Percentiles rank a stretch among this genome's conserved stretches.
Conservation (phyloP, 345 rosid species). For the Sisymbrium irio region DNA sequence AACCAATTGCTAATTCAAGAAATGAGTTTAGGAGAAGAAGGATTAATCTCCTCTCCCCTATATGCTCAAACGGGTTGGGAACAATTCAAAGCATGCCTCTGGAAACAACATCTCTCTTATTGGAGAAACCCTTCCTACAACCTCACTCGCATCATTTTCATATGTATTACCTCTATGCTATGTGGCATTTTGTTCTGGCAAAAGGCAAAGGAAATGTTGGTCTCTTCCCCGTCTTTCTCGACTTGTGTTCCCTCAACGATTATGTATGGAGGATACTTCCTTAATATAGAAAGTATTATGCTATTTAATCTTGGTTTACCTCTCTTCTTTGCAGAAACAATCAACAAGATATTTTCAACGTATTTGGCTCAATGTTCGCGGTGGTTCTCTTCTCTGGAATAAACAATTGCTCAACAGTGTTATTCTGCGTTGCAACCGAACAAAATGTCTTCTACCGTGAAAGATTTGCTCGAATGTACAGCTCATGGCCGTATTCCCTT, state of each 20-base stretch:
- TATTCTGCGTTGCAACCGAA: constrained; percentile 33
- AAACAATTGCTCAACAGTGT: constrained; percentile 38
- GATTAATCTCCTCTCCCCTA: constrained; percentile 29
- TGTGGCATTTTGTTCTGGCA: constrained; percentile 51
- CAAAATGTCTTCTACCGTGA: constrained; percentile 41
- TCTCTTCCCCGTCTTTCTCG: neutral
- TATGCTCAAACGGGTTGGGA: constrained; percentile 42
- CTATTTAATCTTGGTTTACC: neutral
- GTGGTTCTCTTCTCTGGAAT: constrained; percentile 33
- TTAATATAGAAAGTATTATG: no score
- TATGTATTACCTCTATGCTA: constrained; percentile 28
- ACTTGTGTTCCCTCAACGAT: neutral
- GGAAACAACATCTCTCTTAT: constrained; percentile 58
- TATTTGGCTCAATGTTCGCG: constrained; percentile 38
- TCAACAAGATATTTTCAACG: constrained; percentile 37
- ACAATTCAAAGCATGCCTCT: constrained; percentile 53
- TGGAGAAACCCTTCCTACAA: constrained; percentile 63
- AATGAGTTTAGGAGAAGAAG: constrained; percentile 35
- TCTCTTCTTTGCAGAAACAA: constrained; percentile 25
- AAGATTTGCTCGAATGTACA: constrained; percentile 47
- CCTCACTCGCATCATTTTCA: constrained; percentile 38
- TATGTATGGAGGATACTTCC: no score
- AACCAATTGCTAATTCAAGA: constrained; percentile 19
- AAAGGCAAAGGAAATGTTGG: constrained; percentile 46
- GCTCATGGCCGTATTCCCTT: constrained; percentile 45